These are phyloP conservation scores for Salix udensis DNA, from an alignment of 345 rosid species.

Conservation along the genomic window DNA sequence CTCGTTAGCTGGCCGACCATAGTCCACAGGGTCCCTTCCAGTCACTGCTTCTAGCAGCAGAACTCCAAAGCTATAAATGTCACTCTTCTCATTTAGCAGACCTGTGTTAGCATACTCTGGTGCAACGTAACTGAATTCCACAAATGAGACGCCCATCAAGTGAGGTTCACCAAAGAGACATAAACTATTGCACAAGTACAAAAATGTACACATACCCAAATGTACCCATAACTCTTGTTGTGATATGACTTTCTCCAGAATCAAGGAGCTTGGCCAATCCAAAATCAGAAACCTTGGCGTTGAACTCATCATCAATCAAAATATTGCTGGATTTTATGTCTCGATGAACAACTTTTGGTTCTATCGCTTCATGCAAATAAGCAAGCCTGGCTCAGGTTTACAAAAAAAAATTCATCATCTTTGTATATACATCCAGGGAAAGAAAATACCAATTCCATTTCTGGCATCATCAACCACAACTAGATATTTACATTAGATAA, in stretches of 20 bases:
- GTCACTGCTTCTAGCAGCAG: constrained; percentile 85
- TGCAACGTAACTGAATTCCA: constrained; percentile 76
- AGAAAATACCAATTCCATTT: background rate
- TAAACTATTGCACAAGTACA: background rate
- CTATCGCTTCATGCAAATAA: constrained; percentile 96
- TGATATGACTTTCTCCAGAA: constrained; percentile 86
- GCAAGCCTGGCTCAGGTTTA: constrained; percentile 61
- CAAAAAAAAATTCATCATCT: constrained; percentile 2
- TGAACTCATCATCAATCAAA: constrained; percentile 60
- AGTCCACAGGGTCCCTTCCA: constrained; percentile 96
- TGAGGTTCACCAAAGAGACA: constrained; percentile 5
- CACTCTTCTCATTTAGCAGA: constrained; percentile 92
- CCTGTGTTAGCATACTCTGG: constrained; percentile 96
- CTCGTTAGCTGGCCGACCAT: constrained; percentile 86
- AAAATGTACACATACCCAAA: constrained; percentile 61
- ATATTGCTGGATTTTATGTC: constrained; percentile 98
- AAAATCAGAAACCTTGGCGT: constrained; percentile 93
- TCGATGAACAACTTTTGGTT: constrained; percentile 92
- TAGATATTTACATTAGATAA: background rate
- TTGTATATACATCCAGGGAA: background rate
- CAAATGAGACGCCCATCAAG: constrained; percentile 8
- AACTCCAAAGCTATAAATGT: constrained; percentile 92
- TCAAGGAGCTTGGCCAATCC: constrained; percentile 93
- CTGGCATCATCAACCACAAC: background rate
- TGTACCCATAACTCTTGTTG: constrained; percentile 98